A percentile compares a stretch with the other conserved stretches of the same genome.
Conservation (phyloP, 164 flowering plant genomes). For the Vitis amurensis region DNA sequence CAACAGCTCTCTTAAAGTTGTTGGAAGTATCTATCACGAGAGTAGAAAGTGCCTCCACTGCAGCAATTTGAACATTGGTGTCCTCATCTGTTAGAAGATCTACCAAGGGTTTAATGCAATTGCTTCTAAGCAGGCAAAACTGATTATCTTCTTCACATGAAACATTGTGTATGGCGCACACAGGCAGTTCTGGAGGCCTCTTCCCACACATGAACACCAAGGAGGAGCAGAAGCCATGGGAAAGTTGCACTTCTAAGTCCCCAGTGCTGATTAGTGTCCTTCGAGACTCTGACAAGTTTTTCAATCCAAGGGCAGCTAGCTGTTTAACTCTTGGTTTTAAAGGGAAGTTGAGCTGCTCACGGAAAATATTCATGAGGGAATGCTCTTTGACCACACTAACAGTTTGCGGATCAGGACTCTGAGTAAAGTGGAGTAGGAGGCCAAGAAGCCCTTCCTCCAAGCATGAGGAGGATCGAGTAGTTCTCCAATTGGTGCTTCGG, state of each 20-base stretch:
- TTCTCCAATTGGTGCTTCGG: conserved; percentile 20
- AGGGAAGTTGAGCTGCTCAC: conserved; percentile 32
- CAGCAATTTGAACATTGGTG: conserved; percentile 46
- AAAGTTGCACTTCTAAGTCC: conserved; percentile 34
- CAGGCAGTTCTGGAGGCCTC: conserved; percentile 24
- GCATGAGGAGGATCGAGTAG: conserved; percentile 23
- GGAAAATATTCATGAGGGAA: conserved; percentile 35
- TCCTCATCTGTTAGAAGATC: conserved; percentile 43
- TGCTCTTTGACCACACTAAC: conserved; percentile 34
- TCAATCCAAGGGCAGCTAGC: conserved; percentile 51
- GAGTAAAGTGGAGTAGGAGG: conserved; percentile 45
- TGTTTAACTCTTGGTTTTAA: conserved; percentile 45
- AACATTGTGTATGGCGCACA: conserved; percentile 47
- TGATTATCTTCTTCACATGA: conserved; percentile 41
- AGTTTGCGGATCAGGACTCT: conserved; percentile 31
- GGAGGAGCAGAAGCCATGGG: conserved; percentile 37
- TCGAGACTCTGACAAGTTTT: conserved; percentile 47
- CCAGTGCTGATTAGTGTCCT: conserved; percentile 11
- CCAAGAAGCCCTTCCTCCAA: conserved; percentile 64
- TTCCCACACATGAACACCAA: conserved; percentile 38
- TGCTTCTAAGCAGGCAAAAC: conserved; percentile 46
- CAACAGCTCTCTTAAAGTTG: conserved; percentile 28
- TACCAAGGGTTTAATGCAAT: conserved; percentile 47
- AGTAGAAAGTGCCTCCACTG: conserved; percentile 54
- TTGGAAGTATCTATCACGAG: conserved; percentile 29